Evolutionary conservation across 164 flowering plant genomes (phyloP).

Genomic region (Dillenia turbinata): DNA sequence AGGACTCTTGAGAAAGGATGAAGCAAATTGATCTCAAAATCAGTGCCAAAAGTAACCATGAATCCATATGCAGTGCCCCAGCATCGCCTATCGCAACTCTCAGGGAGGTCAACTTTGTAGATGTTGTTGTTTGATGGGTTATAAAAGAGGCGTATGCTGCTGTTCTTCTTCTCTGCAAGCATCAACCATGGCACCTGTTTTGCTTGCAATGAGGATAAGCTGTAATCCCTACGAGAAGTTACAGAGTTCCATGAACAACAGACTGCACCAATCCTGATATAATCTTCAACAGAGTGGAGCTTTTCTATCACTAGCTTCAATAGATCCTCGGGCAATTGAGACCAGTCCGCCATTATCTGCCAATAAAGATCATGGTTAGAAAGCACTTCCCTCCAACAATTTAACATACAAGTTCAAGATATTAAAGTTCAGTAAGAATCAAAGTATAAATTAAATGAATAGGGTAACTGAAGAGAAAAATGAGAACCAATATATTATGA

Average conservation of each 20-base stretch:
- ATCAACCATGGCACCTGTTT: conserved; percentile 10
- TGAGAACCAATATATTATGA: too few species aligned
- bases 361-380: too few species aligned
- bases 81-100: conserved; percentile 5
- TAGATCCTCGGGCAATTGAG: background rate
- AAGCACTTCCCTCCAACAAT: too few species aligned
- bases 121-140: background rate
- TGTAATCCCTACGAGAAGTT: background rate
- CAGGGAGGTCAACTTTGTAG: conserved; percentile 2
- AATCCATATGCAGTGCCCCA: conserved; percentile 16
- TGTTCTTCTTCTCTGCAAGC: conserved; percentile 2
- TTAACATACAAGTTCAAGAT: too few species aligned
- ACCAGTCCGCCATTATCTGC: background rate
- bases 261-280: conserved; percentile 5
- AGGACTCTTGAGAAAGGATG: conserved; percentile 9
- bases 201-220: background rate
- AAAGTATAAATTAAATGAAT: too few species aligned
- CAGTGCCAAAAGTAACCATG: conserved; percentile 7
- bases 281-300: conserved; percentile 6
- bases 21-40: conserved; percentile 3
- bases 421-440: too few species aligned
- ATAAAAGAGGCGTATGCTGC: background rate
- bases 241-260: conserved; percentile 3
- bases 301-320: background rate
- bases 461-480: too few species aligned